Percentiles rank a stretch among this genome's conserved stretches.
phyloP scores from a whole-genome alignment of 148 eudicot species.

The Simmondsia chinensis region DNA sequence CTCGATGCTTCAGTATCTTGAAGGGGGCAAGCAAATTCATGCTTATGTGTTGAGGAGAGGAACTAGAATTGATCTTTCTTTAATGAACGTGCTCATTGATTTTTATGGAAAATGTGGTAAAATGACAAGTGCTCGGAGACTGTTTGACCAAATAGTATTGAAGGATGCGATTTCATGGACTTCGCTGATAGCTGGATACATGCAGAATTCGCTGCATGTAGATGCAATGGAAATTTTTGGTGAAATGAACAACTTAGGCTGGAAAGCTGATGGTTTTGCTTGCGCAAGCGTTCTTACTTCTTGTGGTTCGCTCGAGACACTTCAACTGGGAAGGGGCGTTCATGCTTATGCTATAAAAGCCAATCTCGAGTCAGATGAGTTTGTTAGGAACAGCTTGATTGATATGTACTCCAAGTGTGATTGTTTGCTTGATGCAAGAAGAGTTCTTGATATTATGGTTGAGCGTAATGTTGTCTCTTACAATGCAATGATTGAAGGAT shows the following conservation, averaged over 20 bases:
- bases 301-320: slow-evolving; percentile 55
- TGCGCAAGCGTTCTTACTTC: slow-evolving; percentile 61
- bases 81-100: slow-evolving; percentile 48
- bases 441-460: slow-evolving; percentile 26
- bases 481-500: slow-evolving; percentile 77
- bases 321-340: slow-evolving; percentile 41
- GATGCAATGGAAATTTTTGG: slow-evolving; percentile 40
- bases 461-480: slow-evolving; percentile 33
- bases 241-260: slow-evolving; percentile 43
- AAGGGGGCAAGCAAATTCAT: slow-evolving; percentile 60
- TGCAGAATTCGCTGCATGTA: slow-evolving; percentile 48
- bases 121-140: slow-evolving; percentile 26
- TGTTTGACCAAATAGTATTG: slow-evolving; percentile 35
- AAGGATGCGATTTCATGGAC: slow-evolving; percentile 65
- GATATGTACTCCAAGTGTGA: slow-evolving; percentile 73
- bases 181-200: slow-evolving; percentile 65
- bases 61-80: slow-evolving; percentile 34
- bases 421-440: slow-evolving; percentile 48
- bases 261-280: slow-evolving; percentile 53
- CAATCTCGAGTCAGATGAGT: slow-evolving; percentile 49
- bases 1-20: slow-evolving; percentile 32
- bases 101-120: slow-evolving; percentile 54
- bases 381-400: slow-evolving; percentile 56
- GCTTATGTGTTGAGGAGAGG: slow-evolving; percentile 45
- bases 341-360: slow-evolving; percentile 46